Evolutionary conservation across 2,329 filamentous ascomycete species (phyloP), one percentile per base, ranked within the genome.

Genomic region (Sarocladium kiliense): DNA sequence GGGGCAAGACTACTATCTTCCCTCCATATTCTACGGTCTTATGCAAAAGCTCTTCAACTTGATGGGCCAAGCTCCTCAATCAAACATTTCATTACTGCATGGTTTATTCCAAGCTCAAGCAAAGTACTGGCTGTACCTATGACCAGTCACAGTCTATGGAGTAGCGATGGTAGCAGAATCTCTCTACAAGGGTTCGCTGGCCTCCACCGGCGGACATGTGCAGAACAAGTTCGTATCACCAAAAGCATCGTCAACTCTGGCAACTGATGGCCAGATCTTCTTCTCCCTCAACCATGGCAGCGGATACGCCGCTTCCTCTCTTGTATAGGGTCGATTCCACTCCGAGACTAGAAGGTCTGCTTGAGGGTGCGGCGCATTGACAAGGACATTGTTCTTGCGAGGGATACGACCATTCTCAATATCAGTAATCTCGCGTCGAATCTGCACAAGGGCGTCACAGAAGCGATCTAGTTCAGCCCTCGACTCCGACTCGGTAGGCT

Each of bases 181-280:
- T 19, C 4, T 44, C 37, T 25, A 55, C 27, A 55, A 44, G 21
- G 41, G 41, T 39, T 45, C 37, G 26, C 41, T 37, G 61, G 81
- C 78, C 70, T 91, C 88, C 6, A 96, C 89, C 0, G 92, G 91
- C 36, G 89, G 88, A 70, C 92, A 97, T 9, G 91, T 95, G 78
- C 92, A 97, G 80, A 96, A 96, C 58, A 97, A 82, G 74, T 97
- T 96, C 65, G 87, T 82, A 67, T 97, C 92, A 57, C 92, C 92
- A 65, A 90, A 96, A 12, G 89, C 89, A 77, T 97, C 93, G 68
- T 97, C 89, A 18, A 97, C 78, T 68, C 93, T 81, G 6, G 88
- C 90, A 14, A 96, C 91, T 34, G 77, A 86, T 0, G 93, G 92
- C 93, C 93, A 97, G 75, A 97, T 97, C 78, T 97, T 97, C 87